Evolutionary conservation across 208 protist species (phyloP).

Genomic region (Leishmania aethiopica): DNA sequence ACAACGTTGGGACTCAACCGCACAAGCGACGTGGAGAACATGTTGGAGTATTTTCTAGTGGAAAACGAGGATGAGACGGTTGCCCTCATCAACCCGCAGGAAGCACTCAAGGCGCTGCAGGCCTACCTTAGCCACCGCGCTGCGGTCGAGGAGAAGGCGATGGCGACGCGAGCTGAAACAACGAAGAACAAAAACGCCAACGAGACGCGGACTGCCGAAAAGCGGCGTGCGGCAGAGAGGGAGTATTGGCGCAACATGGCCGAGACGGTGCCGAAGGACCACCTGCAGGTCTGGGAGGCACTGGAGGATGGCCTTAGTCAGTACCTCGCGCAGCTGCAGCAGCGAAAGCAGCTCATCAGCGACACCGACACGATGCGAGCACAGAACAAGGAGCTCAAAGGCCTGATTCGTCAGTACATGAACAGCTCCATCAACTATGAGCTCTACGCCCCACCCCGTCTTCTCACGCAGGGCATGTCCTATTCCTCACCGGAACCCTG

Average conservation of each 20-base stretch:
- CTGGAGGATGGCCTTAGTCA: slow-evolving; percentile 89
- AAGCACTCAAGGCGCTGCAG: slow-evolving; percentile 81
- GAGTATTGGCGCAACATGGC: slow-evolving; percentile 90
- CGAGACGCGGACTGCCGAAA: slow-evolving; percentile 36
- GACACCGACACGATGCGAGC: slow-evolving; percentile 85
- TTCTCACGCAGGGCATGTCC: slow-evolving; percentile 39
- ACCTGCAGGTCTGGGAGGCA: slow-evolving; percentile 85
- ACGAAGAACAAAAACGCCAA: slow-evolving; percentile 15
- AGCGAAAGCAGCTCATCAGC: slow-evolving; percentile 85
- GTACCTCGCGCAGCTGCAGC: slow-evolving; percentile 91
- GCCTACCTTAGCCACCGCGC: slow-evolving; percentile 79
- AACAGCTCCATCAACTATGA: slow-evolving; percentile 92
- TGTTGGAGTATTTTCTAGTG: slow-evolving; percentile 89
- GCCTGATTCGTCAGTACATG: slow-evolving; percentile 93
- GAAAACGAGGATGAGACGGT: slow-evolving; percentile 67
- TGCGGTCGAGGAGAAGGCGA: slow-evolving; percentile 24
- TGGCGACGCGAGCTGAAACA: slow-evolving; percentile 15
- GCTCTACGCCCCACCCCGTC: slow-evolving; percentile 79
- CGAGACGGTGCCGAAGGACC: slow-evolving; percentile 74
- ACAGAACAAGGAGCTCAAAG: slow-evolving; percentile 94
- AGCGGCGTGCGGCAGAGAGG: slow-evolving; percentile 56
- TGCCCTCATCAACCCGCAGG: slow-evolving; percentile 82
- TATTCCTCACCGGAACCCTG: neutral
- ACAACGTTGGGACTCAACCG: slow-evolving; percentile 89
- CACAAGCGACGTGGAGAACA: slow-evolving; percentile 84